These are phyloP conservation scores for Phytophthora sojae DNA, from an alignment of 352 stramenopile genomes.

Conservation along the genomic window DNA sequence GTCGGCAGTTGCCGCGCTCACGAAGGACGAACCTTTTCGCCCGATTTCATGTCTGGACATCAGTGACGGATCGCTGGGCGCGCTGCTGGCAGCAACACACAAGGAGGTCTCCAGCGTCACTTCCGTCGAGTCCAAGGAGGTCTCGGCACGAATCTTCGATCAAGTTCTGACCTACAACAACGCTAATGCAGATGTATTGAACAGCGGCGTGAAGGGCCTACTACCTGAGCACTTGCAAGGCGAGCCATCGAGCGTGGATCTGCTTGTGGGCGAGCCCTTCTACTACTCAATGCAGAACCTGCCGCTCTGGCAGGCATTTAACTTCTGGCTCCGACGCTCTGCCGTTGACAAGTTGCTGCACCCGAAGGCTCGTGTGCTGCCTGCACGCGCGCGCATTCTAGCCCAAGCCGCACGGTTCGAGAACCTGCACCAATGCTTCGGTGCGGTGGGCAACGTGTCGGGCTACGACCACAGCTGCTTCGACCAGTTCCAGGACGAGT, in stretches of 20 bases:
- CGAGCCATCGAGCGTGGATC: constrained; percentile 51
- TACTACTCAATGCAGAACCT: constrained; percentile 92
- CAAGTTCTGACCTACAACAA: constrained; percentile 71
- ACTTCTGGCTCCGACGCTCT: constrained; percentile 83
- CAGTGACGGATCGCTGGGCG: constrained; percentile 76
- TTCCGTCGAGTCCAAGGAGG: constrained; percentile 84
- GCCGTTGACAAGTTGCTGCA: constrained; percentile 53
- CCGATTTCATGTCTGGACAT: constrained; percentile 72
- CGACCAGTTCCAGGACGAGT: constrained; percentile 75
- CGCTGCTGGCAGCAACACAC: constrained; percentile 62
- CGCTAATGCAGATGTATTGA: constrained; percentile 61
- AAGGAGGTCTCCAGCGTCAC: constrained; percentile 59
- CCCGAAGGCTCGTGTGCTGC: constrained; percentile 54
- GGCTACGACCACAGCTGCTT: constrained; percentile 81
- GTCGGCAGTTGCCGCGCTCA: constrained; percentile 23
- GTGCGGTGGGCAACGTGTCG: constrained; percentile 68
- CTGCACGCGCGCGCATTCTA: constrained; percentile 54
- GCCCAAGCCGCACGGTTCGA: constrained; percentile 76
- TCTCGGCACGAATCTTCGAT: constrained; percentile 79
- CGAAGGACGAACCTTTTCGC: constrained; percentile 15
- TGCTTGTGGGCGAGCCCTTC: constrained; percentile 80
- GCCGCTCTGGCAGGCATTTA: constrained; percentile 81
- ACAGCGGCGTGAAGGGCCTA: constrained; percentile 74
- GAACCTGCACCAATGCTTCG: constrained; percentile 82
- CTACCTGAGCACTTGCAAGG: constrained; percentile 64